These are phyloP conservation scores for Coemansia sp. DNA, from an alignment of 192 early-diverging fungal species.

Conservation along the genomic window DNA sequence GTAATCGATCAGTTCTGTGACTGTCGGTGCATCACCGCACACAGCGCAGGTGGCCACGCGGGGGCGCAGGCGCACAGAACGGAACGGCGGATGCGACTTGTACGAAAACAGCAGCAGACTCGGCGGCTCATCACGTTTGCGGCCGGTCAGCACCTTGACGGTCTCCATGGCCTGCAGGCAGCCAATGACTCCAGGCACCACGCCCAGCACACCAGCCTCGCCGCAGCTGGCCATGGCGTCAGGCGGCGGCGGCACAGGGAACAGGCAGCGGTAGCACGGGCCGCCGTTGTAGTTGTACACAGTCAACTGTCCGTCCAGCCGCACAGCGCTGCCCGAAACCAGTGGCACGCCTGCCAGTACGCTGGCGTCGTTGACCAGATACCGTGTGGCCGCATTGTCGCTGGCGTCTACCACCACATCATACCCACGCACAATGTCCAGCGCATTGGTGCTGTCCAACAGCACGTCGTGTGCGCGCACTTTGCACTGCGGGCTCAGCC, in stretches of 20 bases:
- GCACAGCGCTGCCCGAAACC: conserved; percentile 86
- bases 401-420: conserved; percentile 88
- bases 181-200: conserved; percentile 92
- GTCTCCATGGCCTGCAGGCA: conserved; percentile 89
- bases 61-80: conserved; percentile 75
- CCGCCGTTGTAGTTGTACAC: conserved; percentile 89
- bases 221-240: conserved; percentile 86
- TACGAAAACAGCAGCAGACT: conserved; percentile 83
- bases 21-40: conserved; percentile 83
- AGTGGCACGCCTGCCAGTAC: conserved; percentile 78
- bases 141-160: conserved; percentile 78
- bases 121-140: conserved; percentile 58
- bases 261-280: conserved; percentile 96
- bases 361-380: conserved; percentile 92
- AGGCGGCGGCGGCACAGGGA: conserved; percentile 87
- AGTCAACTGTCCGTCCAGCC: conserved; percentile 93
- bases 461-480: conserved; percentile 67
- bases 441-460: conserved; percentile 80
- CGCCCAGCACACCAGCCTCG: conserved; percentile 91
- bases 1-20: conserved; percentile 86
- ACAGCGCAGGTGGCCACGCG: conserved; percentile 71
- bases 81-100: conserved; percentile 64
- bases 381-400: conserved; percentile 94
- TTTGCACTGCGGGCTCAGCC: conserved; percentile 67
- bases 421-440: conserved; percentile 69